A percentile compares a stretch with the other conserved stretches of the same genome.
phyloP scores from a whole-genome alignment of 2,329 filamentous ascomycete genomes.

The Neonectria neomacrospora region DNA sequence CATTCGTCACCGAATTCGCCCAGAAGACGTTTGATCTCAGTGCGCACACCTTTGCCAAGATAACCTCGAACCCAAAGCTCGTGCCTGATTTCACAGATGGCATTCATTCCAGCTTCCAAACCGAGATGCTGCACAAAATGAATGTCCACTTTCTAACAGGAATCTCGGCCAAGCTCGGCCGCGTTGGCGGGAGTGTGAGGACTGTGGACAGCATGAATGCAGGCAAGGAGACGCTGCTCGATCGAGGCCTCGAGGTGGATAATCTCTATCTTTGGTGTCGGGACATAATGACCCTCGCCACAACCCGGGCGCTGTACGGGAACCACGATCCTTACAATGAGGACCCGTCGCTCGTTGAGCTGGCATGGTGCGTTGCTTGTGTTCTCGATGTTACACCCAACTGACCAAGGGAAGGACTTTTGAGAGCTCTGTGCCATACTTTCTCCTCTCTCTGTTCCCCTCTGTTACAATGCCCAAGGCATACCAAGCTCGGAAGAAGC shows the following conservation, averaged over 20 bases:
- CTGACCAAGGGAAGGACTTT: slow-evolving; percentile 34
- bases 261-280: slow-evolving; percentile 55
- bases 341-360: slow-evolving; percentile 31
- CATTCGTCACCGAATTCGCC: slow-evolving; percentile 52
- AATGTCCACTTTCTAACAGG: slow-evolving; percentile 31
- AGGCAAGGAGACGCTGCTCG: slow-evolving; percentile 25
- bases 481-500: slow-evolving; percentile 40
- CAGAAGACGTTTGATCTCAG: slow-evolving; percentile 53
- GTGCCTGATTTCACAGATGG: slow-evolving; percentile 45
- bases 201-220: slow-evolving; percentile 11
- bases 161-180: slow-evolving; percentile 29
- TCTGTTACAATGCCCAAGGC: slow-evolving; percentile 46
- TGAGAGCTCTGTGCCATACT: slow-evolving; percentile 39
- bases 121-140: slow-evolving; percentile 49
- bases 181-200: slow-evolving; percentile 24
- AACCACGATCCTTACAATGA: slow-evolving; percentile 54
- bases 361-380: slow-evolving; percentile 32
- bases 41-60: slow-evolving; percentile 43
- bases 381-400: not conserved
- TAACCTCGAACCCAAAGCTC: slow-evolving; percentile 23
- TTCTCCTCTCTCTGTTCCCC: slow-evolving; percentile 47
- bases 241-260: slow-evolving; percentile 43
- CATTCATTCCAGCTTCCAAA: slow-evolving; percentile 48
- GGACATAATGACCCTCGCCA: slow-evolving; percentile 52
- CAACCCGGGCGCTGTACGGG: slow-evolving; percentile 55